A percentile compares a stretch with the other conserved stretches of the same genome.
phyloP scores from a whole-genome alignment of 352 stramenopile genomes.

The Elongisporangium undulatum region DNA sequence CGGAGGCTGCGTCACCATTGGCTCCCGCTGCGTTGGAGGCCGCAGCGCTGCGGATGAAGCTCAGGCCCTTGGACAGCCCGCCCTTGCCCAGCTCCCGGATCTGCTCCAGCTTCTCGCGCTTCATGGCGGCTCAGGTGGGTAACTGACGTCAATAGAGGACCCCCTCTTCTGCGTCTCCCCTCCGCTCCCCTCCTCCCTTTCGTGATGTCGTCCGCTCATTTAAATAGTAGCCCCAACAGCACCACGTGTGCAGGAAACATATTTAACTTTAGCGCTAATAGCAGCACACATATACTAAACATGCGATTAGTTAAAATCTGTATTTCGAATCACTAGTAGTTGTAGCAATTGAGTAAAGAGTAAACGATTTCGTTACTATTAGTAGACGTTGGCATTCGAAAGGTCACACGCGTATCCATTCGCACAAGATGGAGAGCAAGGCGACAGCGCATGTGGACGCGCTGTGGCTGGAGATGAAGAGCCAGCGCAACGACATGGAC shows the following conservation, averaged over 20 bases:
- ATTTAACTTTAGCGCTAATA: too few species aligned
- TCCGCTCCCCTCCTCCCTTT: background rate
- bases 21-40: constrained; percentile 11
- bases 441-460: background rate
- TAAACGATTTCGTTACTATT: too few species aligned
- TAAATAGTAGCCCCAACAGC: background rate
- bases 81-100: constrained; percentile 83
- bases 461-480: background rate
- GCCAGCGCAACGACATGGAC: background rate
- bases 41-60: constrained; percentile 60
- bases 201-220: background rate
- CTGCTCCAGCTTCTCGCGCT: constrained; percentile 88
- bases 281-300: too few species aligned
- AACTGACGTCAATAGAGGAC: constrained; percentile 1
- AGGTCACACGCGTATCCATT: background rate
- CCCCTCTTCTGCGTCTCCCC: background rate
- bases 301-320: too few species aligned
- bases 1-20: background rate
- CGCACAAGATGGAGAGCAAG: background rate
- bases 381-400: too few species aligned
- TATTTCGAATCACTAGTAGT: too few species aligned
- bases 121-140: constrained; percentile 32
- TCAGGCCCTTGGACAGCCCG: constrained; percentile 69
- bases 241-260: background rate
- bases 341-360: too few species aligned